Evolutionary conservation across 345 rosid genomes (phyloP).

Genomic region (Raphanus sativus): DNA sequence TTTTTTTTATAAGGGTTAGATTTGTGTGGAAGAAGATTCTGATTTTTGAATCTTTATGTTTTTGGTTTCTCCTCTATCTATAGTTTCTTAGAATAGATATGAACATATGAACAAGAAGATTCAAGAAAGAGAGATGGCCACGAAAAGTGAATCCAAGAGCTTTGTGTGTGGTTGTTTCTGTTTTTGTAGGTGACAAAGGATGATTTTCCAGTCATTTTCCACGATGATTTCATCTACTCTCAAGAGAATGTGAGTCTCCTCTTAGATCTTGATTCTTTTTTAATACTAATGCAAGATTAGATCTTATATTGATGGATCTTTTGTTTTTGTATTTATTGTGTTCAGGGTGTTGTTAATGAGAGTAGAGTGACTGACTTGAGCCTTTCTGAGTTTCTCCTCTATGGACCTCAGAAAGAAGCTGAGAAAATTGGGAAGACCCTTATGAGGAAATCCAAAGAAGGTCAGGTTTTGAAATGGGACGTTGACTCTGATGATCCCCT

Average conservation of each 20-base stretch:
- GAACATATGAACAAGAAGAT: conserved; percentile 22
- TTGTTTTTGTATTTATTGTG: not conserved
- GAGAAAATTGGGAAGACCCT: conserved; percentile 56
- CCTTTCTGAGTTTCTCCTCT: conserved; percentile 65
- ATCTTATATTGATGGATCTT: conserved; percentile 20
- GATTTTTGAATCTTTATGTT: conserved; percentile 2
- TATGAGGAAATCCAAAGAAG: conserved; percentile 74
- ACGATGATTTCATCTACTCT: conserved; percentile 74
- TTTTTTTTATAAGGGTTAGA: not conserved
- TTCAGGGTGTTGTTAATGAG: conserved; percentile 69
- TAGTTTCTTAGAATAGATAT: conserved; percentile 17
- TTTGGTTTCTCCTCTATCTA: conserved; percentile 7
- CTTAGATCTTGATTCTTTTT: not conserved
- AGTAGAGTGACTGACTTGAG: conserved; percentile 72
- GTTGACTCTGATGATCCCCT: conserved; percentile 77
- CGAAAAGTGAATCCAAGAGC: conserved; percentile 30
- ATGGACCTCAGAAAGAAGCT: conserved; percentile 75
- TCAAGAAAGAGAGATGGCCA: conserved; percentile 28
- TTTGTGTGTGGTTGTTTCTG: conserved; percentile 44
- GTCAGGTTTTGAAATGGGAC: conserved; percentile 63
- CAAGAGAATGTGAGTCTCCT: conserved; percentile 71
- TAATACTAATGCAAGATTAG: not conserved
- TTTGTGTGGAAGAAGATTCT: conserved; percentile 19
- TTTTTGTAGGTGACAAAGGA: conserved; percentile 91
- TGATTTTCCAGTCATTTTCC: conserved; percentile 88